Conservation (phyloP, 129 eudicot genomes). For the Kitagawia praeruptora region DNA sequence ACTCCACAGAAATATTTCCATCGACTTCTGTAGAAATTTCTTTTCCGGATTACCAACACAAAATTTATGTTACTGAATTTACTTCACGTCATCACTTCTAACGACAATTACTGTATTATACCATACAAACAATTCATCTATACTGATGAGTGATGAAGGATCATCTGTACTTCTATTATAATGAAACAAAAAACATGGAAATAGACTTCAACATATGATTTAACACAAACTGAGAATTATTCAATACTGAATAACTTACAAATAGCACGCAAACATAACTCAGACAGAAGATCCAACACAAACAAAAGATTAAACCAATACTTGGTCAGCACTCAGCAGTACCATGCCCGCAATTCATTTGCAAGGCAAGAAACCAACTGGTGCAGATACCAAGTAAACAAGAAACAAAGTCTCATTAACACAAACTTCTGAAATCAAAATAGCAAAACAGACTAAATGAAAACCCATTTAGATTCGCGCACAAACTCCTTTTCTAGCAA, state of each 20-base stretch:
- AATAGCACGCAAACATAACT: background rate
- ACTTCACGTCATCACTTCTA: no score
- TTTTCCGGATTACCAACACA: no score
- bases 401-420: background rate
- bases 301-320: background rate
- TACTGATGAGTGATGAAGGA: no score
- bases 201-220: background rate
- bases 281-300: background rate
- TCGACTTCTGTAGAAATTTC: no score
- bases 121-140: no score
- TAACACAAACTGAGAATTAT: background rate
- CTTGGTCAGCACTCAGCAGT: background rate
- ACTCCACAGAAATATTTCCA: background rate
- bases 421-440: background rate
- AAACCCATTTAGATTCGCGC: constrained; percentile 78
- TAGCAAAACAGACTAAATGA: background rate
- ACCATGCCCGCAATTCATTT: background rate
- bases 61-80: no score
- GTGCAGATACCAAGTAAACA: background rate
- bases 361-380: background rate
- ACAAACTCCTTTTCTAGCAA: constrained; percentile 48
- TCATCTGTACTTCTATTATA: no score
- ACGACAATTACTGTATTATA: no score
- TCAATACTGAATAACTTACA: background rate
- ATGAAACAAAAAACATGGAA: no score